Conservation (phyloP, 768 basidiomycete species). For the Naganishia vishniacii region DNA sequence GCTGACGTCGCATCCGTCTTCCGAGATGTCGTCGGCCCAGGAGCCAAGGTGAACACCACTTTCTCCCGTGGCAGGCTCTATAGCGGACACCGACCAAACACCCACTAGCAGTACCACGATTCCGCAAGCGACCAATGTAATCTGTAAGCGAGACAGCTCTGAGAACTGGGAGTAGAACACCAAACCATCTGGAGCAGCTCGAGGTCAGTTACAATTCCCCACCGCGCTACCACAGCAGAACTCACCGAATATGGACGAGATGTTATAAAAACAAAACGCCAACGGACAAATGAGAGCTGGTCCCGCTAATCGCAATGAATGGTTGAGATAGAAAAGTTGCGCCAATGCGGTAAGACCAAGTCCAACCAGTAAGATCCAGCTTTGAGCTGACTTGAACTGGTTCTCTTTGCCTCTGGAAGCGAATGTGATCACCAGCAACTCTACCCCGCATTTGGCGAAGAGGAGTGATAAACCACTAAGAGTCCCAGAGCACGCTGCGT, state of each 20-base stretch:
- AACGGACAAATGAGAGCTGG: conserved; percentile 85
- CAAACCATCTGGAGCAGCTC: conserved; percentile 36
- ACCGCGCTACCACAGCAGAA: background rate
- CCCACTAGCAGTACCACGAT: conserved; percentile 73
- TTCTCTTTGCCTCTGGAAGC: conserved; percentile 37
- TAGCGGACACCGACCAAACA: conserved; percentile 80
- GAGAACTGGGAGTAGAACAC: conserved; percentile 84
- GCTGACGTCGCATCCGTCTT: conserved; percentile 10
- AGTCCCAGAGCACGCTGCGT: conserved; percentile 80
- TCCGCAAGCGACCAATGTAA: conserved; percentile 69
- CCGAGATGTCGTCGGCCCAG: conserved; percentile 42
- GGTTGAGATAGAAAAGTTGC: conserved; percentile 55
- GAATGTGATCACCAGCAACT: conserved; percentile 69
- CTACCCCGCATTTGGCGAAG: conserved; percentile 88
- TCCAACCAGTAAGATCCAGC: conserved; percentile 69
- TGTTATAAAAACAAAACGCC: conserved; percentile 91
- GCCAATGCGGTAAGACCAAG: conserved; percentile 68
- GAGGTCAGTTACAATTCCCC: background rate
- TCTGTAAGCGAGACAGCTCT: conserved; percentile 62
- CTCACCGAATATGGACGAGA: conserved; percentile 82
- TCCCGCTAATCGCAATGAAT: conserved; percentile 64
- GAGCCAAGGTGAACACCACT: conserved; percentile 50
- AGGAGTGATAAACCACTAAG: conserved; percentile 86
- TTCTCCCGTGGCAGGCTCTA: conserved; percentile 55
- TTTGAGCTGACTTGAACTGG: conserved; percentile 48